Conservation (phyloP, 2,329 filamentous ascomycete species). For the Diaporthe vaccinii region DNA sequence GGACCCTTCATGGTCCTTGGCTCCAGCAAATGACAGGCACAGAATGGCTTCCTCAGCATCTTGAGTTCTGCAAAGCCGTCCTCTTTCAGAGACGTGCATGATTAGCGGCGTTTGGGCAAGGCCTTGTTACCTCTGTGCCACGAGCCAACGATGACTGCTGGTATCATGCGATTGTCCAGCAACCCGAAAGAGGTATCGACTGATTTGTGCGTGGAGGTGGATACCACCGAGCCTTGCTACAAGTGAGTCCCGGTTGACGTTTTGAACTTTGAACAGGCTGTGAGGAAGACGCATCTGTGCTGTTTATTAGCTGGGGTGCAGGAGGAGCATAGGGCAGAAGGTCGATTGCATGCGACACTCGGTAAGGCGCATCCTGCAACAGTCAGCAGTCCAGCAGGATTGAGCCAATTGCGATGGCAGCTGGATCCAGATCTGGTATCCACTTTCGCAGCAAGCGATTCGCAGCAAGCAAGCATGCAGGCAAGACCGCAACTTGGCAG, state of each 20-base stretch:
- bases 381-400: conserved; percentile 27
- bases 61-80: not conserved
- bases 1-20: not conserved
- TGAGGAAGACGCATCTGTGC: not conserved
- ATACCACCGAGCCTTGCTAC: not conserved
- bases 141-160: conserved; percentile 10
- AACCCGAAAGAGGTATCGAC: conserved; percentile 4
- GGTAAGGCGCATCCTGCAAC: conserved; percentile 28
- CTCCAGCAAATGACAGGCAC: conserved; percentile 8
- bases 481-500: conserved; percentile 11
- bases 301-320: conserved; percentile 1
- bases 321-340: conserved; percentile 16
- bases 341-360: conserved; percentile 21
- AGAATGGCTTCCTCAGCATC: not conserved
- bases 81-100: conserved; percentile 29
- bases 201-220: conserved; percentile 16
- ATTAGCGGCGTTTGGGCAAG: conserved; percentile 4
- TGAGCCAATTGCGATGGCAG: conserved; percentile 8
- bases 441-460: conserved; percentile 7
- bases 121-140: conserved; percentile 14
- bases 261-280: not conserved
- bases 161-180: conserved; percentile 19
- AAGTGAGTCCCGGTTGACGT: not conserved
- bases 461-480: conserved; percentile 4
- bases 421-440: conserved; percentile 19